Evolutionary conservation across 306 rosid species (phyloP).

Genomic region (Fragaria iinumae): DNA sequence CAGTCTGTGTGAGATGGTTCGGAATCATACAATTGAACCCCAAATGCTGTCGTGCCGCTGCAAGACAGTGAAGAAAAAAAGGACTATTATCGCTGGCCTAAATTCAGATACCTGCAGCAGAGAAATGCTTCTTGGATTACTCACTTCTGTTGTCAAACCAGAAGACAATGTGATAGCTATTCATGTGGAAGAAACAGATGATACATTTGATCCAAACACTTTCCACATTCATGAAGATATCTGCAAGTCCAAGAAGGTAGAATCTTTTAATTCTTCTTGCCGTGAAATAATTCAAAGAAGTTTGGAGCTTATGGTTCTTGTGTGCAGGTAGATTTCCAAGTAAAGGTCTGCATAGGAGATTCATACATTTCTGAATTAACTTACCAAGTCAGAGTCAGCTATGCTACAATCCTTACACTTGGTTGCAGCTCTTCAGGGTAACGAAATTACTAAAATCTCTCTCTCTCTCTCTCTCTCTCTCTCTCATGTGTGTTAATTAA

Average conservation of each 20-base stretch:
- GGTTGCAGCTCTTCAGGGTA: conserved; percentile 49
- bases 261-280: not conserved
- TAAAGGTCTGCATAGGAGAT: conserved; percentile 41
- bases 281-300: not conserved
- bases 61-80: conserved; percentile 24
- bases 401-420: conserved; percentile 40
- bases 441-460: not conserved
- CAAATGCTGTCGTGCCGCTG: conserved; percentile 34
- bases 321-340: conserved; percentile 49
- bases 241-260: conserved; percentile 46
- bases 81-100: conserved; percentile 35
- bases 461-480: conserved; percentile 18
- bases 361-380: conserved; percentile 39
- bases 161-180: conserved; percentile 40
- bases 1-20: conserved; percentile 20
- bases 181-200: conserved; percentile 30
- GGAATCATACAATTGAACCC: conserved; percentile 10
- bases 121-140: conserved; percentile 41
- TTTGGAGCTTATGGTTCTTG: conserved; percentile 1
- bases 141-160: conserved; percentile 27
- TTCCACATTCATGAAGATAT: conserved; percentile 52
- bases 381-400: conserved; percentile 38
- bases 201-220: conserved; percentile 44
- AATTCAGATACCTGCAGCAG: conserved; percentile 33
- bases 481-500: conserved; percentile 17